Percentiles rank a stretch among this genome's conserved stretches.
phyloP scores from a whole-genome alignment of 352 stramenopile genomes.

The Thalassiosira mediterranea region DNA sequence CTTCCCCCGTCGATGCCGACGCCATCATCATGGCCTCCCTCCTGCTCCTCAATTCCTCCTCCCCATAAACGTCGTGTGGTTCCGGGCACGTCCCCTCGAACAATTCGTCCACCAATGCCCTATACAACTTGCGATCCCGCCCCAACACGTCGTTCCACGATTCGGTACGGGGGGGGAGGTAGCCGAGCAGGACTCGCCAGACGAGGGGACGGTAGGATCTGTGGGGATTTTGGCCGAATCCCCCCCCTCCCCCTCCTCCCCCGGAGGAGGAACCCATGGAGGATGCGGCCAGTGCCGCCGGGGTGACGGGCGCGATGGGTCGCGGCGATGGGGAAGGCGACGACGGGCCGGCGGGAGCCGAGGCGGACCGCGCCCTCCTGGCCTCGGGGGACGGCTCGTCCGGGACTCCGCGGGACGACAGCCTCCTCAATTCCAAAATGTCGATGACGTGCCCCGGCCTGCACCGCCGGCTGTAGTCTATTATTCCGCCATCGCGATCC shows the following conservation, averaged over 20 bases:
- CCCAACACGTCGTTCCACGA: conserved; percentile 60
- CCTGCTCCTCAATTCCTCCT: conserved; percentile 9
- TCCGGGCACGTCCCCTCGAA: conserved; percentile 45
- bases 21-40: not conserved
- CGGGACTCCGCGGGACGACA: conserved; percentile 45
- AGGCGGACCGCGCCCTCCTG: not conserved
- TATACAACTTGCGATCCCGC: conserved; percentile 64
- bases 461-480: conserved; percentile 52
- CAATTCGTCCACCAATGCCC: conserved; percentile 53
- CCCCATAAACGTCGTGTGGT: conserved; percentile 29
- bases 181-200: conserved; percentile 74
- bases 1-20: no score
- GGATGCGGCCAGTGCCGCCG: not conserved
- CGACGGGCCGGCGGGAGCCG: not conserved
- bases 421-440: conserved; percentile 43
- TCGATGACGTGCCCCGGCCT: conserved; percentile 48
- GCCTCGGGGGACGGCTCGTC: conserved; percentile 39
- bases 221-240: no score
- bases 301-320: no score
- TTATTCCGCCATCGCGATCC: not conserved
- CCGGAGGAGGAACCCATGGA: not conserved
- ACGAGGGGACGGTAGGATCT: conserved; percentile 58
- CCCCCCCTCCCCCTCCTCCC: not conserved
- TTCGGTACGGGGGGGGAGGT: conserved; percentile 53
- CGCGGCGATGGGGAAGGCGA: no score